phyloP scores from a whole-genome alignment of 371 early-diverging fungal genomes.

The Batrachochytrium dendrobatidis region DNA sequence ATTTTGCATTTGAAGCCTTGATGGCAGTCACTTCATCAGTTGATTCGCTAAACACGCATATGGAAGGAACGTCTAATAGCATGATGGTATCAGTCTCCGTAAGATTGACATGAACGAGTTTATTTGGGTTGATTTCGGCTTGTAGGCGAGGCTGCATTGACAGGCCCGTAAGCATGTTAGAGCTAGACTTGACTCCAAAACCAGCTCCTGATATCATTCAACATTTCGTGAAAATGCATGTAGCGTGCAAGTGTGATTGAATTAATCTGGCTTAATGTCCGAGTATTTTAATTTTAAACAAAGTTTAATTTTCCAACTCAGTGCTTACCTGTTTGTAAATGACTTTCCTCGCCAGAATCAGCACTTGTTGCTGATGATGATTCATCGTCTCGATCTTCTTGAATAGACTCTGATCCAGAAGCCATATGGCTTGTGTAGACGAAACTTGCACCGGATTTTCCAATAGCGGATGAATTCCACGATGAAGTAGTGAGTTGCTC shows the following conservation, averaged over 20 bases:
- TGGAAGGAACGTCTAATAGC: constrained; percentile 33
- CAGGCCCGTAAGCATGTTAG: constrained; percentile 5
- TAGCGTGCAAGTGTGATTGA: neutral
- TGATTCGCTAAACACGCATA: constrained; percentile 32
- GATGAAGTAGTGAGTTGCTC: constrained; percentile 32
- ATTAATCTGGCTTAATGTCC: neutral
- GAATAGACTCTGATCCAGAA: constrained; percentile 18
- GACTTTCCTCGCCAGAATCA: constrained; percentile 19
- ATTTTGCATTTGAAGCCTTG: constrained; percentile 32
- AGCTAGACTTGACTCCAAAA: constrained; percentile 4
- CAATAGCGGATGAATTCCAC: constrained; percentile 29
- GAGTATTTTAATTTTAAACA: neutral
- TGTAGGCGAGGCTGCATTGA: neutral
- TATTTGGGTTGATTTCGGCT: constrained; percentile 26
- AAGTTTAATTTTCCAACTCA: neutral
- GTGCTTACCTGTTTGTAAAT: constrained; percentile 5
- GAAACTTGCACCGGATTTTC: constrained; percentile 19
- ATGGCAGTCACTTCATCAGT: constrained; percentile 29
- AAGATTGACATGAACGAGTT: constrained; percentile 27
- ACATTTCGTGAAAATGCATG: neutral
- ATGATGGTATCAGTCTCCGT: constrained; percentile 36
- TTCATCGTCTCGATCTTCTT: constrained; percentile 20
- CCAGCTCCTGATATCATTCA: neutral
- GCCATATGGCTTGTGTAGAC: constrained; percentile 17
- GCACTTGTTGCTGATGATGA: constrained; percentile 13